Conservation (phyloP, 2,329 filamentous ascomycete species). For the Diplocarpon rosae region DNA sequence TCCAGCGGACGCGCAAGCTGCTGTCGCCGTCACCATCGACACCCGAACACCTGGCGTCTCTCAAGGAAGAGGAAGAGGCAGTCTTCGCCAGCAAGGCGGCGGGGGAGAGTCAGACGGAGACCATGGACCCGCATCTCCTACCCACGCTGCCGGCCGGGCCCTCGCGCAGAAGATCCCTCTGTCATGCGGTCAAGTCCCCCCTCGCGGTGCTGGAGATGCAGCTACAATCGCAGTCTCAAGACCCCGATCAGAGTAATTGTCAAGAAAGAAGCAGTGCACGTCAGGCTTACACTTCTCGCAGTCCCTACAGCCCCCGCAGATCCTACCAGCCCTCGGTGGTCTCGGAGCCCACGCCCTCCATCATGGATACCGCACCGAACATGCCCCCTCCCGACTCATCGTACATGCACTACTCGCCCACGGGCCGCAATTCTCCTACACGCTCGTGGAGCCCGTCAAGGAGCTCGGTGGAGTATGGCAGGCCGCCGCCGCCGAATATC, state of each 20-base stretch:
- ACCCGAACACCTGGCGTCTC: slow-evolving; percentile 29
- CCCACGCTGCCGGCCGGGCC: slow-evolving; percentile 42
- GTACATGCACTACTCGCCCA: slow-evolving; percentile 46
- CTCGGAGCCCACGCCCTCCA: slow-evolving; percentile 37
- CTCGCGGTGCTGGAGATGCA: slow-evolving; percentile 10
- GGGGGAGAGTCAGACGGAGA: slow-evolving; percentile 28
- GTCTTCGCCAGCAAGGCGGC: slow-evolving; percentile 23
- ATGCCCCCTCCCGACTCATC: slow-evolving; percentile 54
- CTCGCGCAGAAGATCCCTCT: slow-evolving; percentile 31
- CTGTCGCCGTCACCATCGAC: slow-evolving; percentile 20
- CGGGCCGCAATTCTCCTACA: slow-evolving; percentile 40
- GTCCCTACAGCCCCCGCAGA: slow-evolving; percentile 28
- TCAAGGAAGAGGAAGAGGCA: slow-evolving; percentile 32
- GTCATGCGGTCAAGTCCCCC: slow-evolving; percentile 29
- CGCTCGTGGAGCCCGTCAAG: slow-evolving; percentile 48
- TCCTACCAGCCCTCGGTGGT: slow-evolving; percentile 38
- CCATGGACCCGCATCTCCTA: slow-evolving; percentile 30
- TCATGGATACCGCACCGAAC: slow-evolving; percentile 46
- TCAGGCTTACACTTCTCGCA: slow-evolving; percentile 22
- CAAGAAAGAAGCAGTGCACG: no score
- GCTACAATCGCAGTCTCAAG: not conserved
- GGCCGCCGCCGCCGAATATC: slow-evolving; percentile 57
- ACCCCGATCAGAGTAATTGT: not conserved
- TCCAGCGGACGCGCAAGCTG: slow-evolving; percentile 11
- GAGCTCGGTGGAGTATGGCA: slow-evolving; percentile 45